Base-by-base conservation (phyloP, 2,329 filamentous ascomycete species). In the Bisporella sp. region DNA sequence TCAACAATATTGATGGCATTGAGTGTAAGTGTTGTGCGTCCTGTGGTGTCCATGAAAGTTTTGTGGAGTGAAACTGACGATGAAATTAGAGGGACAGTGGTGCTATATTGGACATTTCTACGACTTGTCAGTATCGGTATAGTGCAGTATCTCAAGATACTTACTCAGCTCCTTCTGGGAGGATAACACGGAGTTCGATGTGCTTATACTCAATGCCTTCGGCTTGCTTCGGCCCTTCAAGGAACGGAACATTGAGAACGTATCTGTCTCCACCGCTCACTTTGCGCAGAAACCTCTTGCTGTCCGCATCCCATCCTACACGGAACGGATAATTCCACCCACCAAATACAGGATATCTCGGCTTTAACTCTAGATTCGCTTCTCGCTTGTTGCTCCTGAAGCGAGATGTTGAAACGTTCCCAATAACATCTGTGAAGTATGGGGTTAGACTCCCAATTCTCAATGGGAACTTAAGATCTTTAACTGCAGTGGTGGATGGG, bases 261-360 rank as follows among this genome's bases (percentile, higher is more conserved):
- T 89, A 95, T n/a, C 81, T 79, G 53, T 89, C 82, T 30, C 77
- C 77, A 43, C 75, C 71, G 41, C 79, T 75, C 5, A 68, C 62
- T 59, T 75, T 80, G 61, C 89, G 84, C 58, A 99, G 67, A 67
- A 88, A 93, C 51, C 79, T 81, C 62, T 82, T 82, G 31, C 95
- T 76, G 58, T 95, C 82, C 47, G 87, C 84, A 72, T 97, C 95
- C 93, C 93, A 99, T 59, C 93, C 93, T 51, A 97, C 84, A 52
- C 87, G 89, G 75, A 97, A 99, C 58, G 88, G 93, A 71, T 96
- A 97, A 70, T 95, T 96, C 93, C 93, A 99, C 54, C 89, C 90
- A 53, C 93, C 93, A 63, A 96, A 99, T 29, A 99, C 69, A n/a
- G 93, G 93, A 69, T 95, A 99, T 47, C 93, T 82, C 21, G 93